Conservation (phyloP, 768 basidiomycete species). For the Rhodotorula kratochvilovae region DNA sequence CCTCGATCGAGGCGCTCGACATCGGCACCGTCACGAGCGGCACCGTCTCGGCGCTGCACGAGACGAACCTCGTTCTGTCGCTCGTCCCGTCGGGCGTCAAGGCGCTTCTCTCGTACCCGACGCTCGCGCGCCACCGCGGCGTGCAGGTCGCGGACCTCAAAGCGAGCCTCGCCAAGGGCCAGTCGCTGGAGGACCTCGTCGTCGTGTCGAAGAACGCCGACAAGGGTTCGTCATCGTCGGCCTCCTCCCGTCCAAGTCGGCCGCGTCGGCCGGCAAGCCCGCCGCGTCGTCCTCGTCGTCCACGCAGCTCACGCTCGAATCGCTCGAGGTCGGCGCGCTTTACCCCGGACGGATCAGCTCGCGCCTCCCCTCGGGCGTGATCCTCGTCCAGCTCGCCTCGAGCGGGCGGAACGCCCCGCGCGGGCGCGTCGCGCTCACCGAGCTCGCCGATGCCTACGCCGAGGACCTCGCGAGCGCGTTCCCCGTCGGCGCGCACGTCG, state of each 20-base stretch:
- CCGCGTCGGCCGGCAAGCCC: constrained; percentile 38
- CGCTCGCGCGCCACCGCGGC: constrained; percentile 72
- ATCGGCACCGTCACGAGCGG: constrained; percentile 51
- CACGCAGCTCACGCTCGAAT: constrained; percentile 58
- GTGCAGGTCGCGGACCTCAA: constrained; percentile 65
- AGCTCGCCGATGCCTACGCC: constrained; percentile 71
- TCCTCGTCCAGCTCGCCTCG: constrained; percentile 64
- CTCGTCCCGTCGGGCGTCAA: constrained; percentile 56
- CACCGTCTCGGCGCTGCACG: constrained; percentile 71
- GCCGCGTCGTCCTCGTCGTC: constrained; percentile 49
- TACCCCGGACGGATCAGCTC: constrained; percentile 74
- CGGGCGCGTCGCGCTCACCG: constrained; percentile 76
- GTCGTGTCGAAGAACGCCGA: constrained; percentile 85
- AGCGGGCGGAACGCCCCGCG: constrained; percentile 54
- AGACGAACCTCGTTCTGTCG: constrained; percentile 71
- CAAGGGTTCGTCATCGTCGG: constrained; percentile 82
- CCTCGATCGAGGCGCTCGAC: constrained; percentile 63
- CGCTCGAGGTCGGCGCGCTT: constrained; percentile 65
- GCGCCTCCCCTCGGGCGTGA: constrained; percentile 66
- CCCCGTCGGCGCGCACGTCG: constrained; percentile 63
- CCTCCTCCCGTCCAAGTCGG: constrained; percentile 49
- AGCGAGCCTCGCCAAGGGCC: constrained; percentile 61
- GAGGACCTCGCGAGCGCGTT: constrained; percentile 44
- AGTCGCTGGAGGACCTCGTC: constrained; percentile 67
- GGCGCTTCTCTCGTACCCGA: constrained; percentile 80